These are phyloP conservation scores for Colletotrichum musae DNA, from an alignment of 2,329 filamentous ascomycete genomes.

Conservation along the genomic window DNA sequence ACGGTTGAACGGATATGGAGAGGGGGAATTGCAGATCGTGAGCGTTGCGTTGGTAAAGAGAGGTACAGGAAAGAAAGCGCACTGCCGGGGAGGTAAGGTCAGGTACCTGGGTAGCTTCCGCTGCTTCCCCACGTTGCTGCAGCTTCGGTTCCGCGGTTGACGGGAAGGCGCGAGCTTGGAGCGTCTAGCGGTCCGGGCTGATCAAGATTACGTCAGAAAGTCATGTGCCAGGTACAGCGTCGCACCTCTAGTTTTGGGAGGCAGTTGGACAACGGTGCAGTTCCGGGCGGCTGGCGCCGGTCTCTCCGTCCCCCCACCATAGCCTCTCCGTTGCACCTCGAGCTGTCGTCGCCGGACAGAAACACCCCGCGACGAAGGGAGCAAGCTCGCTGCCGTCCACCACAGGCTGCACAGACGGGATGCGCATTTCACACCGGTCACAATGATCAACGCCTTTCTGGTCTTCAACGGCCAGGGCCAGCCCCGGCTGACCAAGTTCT, in stretches of 20 bases:
- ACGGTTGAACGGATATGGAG: background rate
- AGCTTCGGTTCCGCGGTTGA: conserved; percentile 20
- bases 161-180: conserved; percentile 25
- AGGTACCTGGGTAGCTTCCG: conserved; percentile 27
- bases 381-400: background rate
- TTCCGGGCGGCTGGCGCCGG: background rate
- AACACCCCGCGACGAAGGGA: background rate
- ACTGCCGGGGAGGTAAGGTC: too few relatives aligned
- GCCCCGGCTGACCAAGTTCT: conserved; percentile 97
- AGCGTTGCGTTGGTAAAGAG: background rate
- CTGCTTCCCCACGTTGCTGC: conserved; percentile 39
- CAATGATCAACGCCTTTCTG: conserved; percentile 98
- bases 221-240: conserved; percentile 36
- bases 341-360: conserved; percentile 5
- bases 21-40: conserved; percentile 4
- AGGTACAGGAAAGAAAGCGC: background rate
- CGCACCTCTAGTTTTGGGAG: conserved; percentile 21
- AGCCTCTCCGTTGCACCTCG: background rate
- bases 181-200: background rate
- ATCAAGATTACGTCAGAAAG: conserved; percentile 35
- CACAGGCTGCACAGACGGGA: conserved; percentile 24
- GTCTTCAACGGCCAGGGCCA: conserved; percentile 99
- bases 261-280: background rate
- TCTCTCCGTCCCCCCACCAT: conserved; percentile 28
- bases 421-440: conserved; percentile 46